Base-by-base conservation (phyloP, 2,329 filamentous ascomycete species). In the Curvularia sp. region DNA sequence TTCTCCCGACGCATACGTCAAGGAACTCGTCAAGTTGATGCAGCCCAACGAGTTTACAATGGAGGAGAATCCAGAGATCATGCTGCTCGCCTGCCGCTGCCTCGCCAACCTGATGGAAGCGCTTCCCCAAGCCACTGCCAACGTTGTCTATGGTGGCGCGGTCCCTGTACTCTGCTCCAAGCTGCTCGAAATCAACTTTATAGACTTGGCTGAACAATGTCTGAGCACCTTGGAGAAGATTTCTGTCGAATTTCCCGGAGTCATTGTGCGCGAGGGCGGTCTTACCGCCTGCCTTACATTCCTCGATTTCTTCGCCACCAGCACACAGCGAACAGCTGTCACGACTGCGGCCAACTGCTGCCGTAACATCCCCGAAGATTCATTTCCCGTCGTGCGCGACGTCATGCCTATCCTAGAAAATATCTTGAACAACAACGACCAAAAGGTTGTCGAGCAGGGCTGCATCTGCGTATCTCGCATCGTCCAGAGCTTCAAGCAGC, bases 341-440 rank as follows among this genome's bases (percentile, higher is more conserved):
- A 98, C 93, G 3, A 99, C 94, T 12, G 95, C 96, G 9, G 96
- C 95, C 55, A 99, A 99, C 74, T 99, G 95, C 80, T 99, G 96
- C 77, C 91, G 95, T 63, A 97, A 97, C 73, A 95, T 99, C 18
- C 92, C 93, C 1, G 90, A 94, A 68, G 95, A 98, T 71, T 96
- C 92, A 0, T 99, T 99, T 73, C 83, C 88, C 1, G 93, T 96
- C 9, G 91, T 99, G 48, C 87, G 89, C 72, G 93, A 97, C 77
- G 95, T 97, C 41, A 99, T 99, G 95, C 93, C 93, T 6, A 97
- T 92, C 25, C 84, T 99, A 30, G 87, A 96, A 57, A 92, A 93
- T 71, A 95, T 98, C 13, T 83, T 99, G 38, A 87, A 86, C 55
- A 98, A 94, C 80, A 97, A 86, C 77, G 95, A 99, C 73, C 95